Evolutionary conservation across 176 grass and related monocot genomes (phyloP).

Genomic region (Triticum aestivum): DNA sequence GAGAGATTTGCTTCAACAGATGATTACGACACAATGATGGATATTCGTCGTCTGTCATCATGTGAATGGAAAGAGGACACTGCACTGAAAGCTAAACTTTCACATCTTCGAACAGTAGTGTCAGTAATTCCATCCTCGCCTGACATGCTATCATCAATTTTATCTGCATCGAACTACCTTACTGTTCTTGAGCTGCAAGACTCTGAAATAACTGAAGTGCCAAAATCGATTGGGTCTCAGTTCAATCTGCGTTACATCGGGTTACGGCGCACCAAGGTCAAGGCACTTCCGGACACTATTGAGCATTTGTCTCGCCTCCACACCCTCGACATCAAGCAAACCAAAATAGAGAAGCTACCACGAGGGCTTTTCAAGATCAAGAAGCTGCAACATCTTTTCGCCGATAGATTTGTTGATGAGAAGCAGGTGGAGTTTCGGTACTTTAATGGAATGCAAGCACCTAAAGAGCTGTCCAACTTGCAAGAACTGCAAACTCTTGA

Average conservation of each 20-base stretch:
- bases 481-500: constrained; percentile 41
- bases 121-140: not conserved
- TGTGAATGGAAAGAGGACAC: constrained; percentile 9
- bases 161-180: constrained; percentile 9
- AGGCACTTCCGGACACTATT: constrained; percentile 30
- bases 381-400: constrained; percentile 21
- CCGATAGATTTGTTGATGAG: constrained; percentile 29
- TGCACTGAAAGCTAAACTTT: not conserved
- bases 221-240: constrained; percentile 5
- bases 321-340: constrained; percentile 41
- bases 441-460: constrained; percentile 28
- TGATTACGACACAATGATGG: not conserved
- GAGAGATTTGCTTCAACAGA: constrained; percentile 21
- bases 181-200: constrained; percentile 43
- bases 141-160: not conserved
- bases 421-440: constrained; percentile 25
- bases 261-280: constrained; percentile 35
- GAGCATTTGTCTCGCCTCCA: constrained; percentile 28
- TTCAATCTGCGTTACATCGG: constrained; percentile 42
- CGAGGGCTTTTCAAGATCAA: constrained; percentile 24
- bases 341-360: constrained; percentile 39
- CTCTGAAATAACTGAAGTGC: constrained; percentile 19
- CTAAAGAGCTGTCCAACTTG: constrained; percentile 20
- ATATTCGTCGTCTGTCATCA: constrained; percentile 16
- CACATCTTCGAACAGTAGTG: constrained; percentile 17